Conservation (phyloP, 2,329 filamentous ascomycete species). For the Colletotrichum eremochloae region DNA sequence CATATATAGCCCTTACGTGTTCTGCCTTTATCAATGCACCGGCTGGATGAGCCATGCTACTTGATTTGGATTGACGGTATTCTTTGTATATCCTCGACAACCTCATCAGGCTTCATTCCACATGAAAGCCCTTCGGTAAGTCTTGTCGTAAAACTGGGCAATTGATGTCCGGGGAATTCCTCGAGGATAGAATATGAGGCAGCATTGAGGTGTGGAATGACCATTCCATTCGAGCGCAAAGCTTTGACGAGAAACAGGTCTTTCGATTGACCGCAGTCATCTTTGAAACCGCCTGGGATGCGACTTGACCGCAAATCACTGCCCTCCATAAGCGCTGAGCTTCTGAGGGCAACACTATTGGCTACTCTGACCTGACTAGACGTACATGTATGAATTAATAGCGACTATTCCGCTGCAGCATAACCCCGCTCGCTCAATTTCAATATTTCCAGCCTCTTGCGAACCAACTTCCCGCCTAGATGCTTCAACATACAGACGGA, state of each 20-base stretch:
- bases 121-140: accelerated
- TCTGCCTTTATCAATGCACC: neutral
- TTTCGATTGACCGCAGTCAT: neutral
- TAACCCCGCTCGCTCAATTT: neutral
- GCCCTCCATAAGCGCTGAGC: neutral
- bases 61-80: neutral
- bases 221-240: neutral
- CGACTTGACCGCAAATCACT: neutral
- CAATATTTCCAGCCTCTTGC: too few species aligned
- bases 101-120: neutral
- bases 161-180: neutral
- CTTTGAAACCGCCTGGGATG: neutral
- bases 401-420: neutral
- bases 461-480: neutral
- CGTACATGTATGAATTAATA: neutral
- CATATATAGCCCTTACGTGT: neutral
- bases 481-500: neutral
- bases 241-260: neutral
- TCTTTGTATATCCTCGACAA: neutral
- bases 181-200: neutral
- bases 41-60: neutral
- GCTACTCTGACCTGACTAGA: neutral
- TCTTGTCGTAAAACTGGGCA: neutral
- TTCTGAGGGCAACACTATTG: neutral
- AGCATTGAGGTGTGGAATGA: neutral